These are phyloP conservation scores for Tetrapisispora phaffii DNA, from an alignment of 805 yeast genomes.

Conservation along the genomic window DNA sequence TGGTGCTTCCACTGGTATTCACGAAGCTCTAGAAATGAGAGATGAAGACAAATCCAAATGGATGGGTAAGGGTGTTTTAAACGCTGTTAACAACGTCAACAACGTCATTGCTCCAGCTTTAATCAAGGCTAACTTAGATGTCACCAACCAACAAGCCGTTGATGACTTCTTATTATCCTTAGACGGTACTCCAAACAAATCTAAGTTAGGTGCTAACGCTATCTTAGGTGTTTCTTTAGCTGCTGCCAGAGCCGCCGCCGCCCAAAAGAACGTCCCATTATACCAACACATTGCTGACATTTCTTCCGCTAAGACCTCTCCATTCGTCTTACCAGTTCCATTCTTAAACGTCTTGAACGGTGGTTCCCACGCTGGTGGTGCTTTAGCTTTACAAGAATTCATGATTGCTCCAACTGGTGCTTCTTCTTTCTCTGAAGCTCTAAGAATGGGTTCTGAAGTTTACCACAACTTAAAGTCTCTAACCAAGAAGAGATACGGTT, in stretches of 20 bases:
- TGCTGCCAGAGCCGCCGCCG: slow-evolving; percentile 97
- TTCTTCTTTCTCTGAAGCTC: slow-evolving; percentile 82
- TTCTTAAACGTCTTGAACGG: slow-evolving; percentile 98
- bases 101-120: slow-evolving; percentile 90
- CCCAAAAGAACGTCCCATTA: slow-evolving; percentile 86
- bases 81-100: slow-evolving; percentile 96
- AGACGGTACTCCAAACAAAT: slow-evolving; percentile 96
- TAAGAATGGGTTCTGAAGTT: slow-evolving; percentile 95
- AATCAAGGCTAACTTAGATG: slow-evolving; percentile 68
- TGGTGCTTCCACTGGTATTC: slow-evolving; percentile 98
- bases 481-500: slow-evolving; percentile 93
- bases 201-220: slow-evolving; percentile 97
- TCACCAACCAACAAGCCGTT: slow-evolving; percentile 74
- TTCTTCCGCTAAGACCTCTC: slow-evolving; percentile 57
- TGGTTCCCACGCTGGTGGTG: slow-evolving; percentile 99
- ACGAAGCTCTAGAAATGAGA: slow-evolving; percentile 97
- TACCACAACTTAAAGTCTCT: slow-evolving; percentile 92
- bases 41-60: slow-evolving; percentile 96
- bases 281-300: slow-evolving; percentile 84
- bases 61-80: slow-evolving; percentile 97
- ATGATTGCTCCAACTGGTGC: slow-evolving; percentile 97
- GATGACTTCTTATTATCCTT: slow-evolving; percentile 78
- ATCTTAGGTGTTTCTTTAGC: slow-evolving; percentile 96
- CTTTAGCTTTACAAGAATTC: slow-evolving; percentile 97
- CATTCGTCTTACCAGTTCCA: slow-evolving; percentile 96